Evolutionary conservation across 768 basidiomycete genomes (phyloP).

Genomic region (Agaricus subrufescens): DNA sequence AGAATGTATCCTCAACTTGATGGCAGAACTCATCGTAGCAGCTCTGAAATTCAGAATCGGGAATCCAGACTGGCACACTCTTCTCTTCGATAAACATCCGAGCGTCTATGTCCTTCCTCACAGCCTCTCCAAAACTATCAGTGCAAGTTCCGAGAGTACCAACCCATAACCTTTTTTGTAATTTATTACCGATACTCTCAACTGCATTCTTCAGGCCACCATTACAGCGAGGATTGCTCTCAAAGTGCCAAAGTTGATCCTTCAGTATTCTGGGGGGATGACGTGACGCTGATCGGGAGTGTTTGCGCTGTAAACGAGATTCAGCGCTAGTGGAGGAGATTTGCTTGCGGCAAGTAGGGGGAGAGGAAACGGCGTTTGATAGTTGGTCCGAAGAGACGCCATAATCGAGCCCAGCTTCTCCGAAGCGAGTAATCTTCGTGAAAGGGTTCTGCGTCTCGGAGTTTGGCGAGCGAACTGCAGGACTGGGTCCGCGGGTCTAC

Average conservation of each 20-base stretch:
- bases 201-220: conserved; percentile 83
- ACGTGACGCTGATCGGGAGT: conserved; percentile 49
- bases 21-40: conserved; percentile 89
- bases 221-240: conserved; percentile 69
- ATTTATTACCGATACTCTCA: conserved; percentile 56
- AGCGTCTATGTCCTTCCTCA: conserved; percentile 52
- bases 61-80: conserved; percentile 69
- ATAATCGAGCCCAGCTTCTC: conserved; percentile 18
- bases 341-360: conserved; percentile 36
- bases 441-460: conserved; percentile 56
- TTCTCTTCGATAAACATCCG: conserved; percentile 36
- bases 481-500: conserved; percentile 38
- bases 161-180: conserved; percentile 50
- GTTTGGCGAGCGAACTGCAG: conserved; percentile 32
- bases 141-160: conserved; percentile 74
- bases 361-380: conserved; percentile 9
- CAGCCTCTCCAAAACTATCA: conserved; percentile 53
- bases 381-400: background rate
- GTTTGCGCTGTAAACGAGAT: conserved; percentile 45
- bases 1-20: conserved; percentile 43
- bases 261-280: conserved; percentile 24
- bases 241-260: conserved; percentile 38
- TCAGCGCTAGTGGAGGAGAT: conserved; percentile 42
- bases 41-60: conserved; percentile 71
- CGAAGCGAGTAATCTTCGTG: conserved; percentile 38